Base-by-base conservation (phyloP, 768 basidiomycete genomes). In the Gautieria morchelliformis region DNA sequence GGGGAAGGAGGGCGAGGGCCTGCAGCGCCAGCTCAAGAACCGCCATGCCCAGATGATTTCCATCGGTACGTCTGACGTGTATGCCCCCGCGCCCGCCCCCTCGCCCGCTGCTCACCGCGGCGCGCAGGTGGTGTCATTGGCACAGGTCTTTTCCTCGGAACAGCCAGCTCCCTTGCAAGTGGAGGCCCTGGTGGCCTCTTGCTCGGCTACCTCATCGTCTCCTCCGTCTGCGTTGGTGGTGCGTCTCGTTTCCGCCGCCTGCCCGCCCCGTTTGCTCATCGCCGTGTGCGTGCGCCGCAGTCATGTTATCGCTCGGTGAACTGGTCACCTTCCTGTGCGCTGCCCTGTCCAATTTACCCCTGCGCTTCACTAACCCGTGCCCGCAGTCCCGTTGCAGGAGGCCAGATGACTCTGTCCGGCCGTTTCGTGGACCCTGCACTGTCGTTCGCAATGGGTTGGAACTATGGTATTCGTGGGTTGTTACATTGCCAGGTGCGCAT, bases 121-220 rank as follows among this genome's bases (percentile, higher is more conserved):
- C 17, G 32, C 20, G 14, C 14, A 51, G 50, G 50, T 32, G 69
- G 69, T 47, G 69, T 69, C 61, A 77, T 78, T 54, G 79, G 80
- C 17, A 80, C 79, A 1, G 80, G 50, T 33, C 69, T 83, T 3
- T 82, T 84, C 66, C 66, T 84, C 15, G 77, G 79, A 5, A 75
- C 78, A 3, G 82, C 78, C 1, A 70, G 66, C 39, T 72, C 75
- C 14, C 30, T 83, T 20, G 70, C 73, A 1, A 71, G 72, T 22
- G 80, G 76, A 3, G 82, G 82, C 0, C 81, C 82, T 5, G 68
- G 81, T 1, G 80, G 82, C 15, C 64, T 74, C 0, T 65, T 81
- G 53, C 64, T 82, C 8, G 81, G 75, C 1, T 79, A 78, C 64
- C 50, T 71, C 60, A 65, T 74, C 65, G 67, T 75, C 12, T 75